Evolutionary conservation across 257 asterid genomes (phyloP).

Genomic region (Apocynum venetum): DNA sequence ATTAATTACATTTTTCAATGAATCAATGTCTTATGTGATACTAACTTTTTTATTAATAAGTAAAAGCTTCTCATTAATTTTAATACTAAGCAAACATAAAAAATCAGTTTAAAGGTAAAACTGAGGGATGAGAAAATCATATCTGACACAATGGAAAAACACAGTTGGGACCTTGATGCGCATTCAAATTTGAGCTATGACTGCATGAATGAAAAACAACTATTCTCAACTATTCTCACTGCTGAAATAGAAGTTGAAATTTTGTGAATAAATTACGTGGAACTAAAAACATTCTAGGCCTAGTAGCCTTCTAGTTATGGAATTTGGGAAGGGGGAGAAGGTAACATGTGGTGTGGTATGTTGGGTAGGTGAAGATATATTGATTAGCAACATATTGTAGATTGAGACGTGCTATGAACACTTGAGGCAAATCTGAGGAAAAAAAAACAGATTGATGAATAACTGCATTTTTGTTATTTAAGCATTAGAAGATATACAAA

Average conservation of each 20-base stretch:
- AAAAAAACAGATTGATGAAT: neutral
- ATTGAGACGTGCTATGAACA: neutral
- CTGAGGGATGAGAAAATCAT: neutral
- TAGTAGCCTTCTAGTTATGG: too few relatives aligned
- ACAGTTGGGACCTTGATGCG: neutral
- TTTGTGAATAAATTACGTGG: neutral
- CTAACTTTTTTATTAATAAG: neutral
- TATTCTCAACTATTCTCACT: neutral
- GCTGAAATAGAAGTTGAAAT: neutral
- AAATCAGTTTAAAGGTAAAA: neutral
- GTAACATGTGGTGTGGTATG: neutral
- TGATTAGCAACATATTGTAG: neutral
- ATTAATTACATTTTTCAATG: neutral
- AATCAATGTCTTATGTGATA: neutral
- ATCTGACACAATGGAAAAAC: neutral
- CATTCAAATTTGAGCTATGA: neutral
- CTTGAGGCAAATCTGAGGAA: neutral
- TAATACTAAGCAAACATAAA: neutral
- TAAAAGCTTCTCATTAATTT: neutral
- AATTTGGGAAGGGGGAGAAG: too few relatives aligned
- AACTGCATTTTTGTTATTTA: too few relatives aligned
- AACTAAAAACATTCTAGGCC: neutral
- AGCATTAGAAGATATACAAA: neutral
- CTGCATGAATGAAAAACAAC: neutral
- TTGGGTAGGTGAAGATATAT: neutral